Percentiles rank a stretch among this genome's conserved stretches.
phyloP scores from a whole-genome alignment of 2,329 filamentous ascomycete genomes.

The Blastomyces percursus region DNA sequence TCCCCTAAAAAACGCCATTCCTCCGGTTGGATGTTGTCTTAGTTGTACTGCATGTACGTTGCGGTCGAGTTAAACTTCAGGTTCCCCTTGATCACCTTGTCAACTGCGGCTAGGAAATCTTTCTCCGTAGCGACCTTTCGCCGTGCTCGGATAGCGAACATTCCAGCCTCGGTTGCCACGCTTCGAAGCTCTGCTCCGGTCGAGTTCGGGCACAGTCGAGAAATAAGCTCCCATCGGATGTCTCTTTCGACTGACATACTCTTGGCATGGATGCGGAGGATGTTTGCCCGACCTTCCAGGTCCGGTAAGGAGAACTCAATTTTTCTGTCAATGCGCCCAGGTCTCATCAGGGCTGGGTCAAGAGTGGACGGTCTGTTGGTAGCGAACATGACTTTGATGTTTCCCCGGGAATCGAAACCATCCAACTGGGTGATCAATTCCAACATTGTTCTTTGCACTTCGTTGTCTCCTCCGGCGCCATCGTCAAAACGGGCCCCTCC shows the following conservation, averaged over 20 bases:
- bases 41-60: conserved; percentile 99
- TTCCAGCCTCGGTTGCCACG: conserved; percentile 95
- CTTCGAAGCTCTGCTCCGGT: conserved; percentile 92
- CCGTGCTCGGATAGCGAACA: conserved; percentile 91
- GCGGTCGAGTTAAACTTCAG: conserved; percentile 99
- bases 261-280: conserved; percentile 96
- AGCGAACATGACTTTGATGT: conserved; percentile 99
- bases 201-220: conserved; percentile 88
- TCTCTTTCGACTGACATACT: conserved; percentile 99
- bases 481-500: conserved; percentile 95
- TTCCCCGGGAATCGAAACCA: conserved; percentile 89
- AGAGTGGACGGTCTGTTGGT: conserved; percentile 93
- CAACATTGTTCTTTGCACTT: conserved; percentile 96
- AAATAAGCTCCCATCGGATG: conserved; percentile 98
- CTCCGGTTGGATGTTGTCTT: conserved; percentile 28
- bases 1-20: conserved; percentile 7
- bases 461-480: conserved; percentile 91
- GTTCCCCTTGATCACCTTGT: conserved; percentile 99
- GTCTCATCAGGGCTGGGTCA: conserved; percentile 93
- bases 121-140: conserved; percentile 98
- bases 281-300: conserved; percentile 93
- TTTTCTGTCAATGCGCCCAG: conserved; percentile 94
- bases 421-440: conserved; percentile 95
- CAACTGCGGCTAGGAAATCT: conserved; percentile 93
- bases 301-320: conserved; percentile 98